Base-by-base conservation (phyloP, 1,139 yeast genomes). In the Saccharomyces pastorianus region DNA sequence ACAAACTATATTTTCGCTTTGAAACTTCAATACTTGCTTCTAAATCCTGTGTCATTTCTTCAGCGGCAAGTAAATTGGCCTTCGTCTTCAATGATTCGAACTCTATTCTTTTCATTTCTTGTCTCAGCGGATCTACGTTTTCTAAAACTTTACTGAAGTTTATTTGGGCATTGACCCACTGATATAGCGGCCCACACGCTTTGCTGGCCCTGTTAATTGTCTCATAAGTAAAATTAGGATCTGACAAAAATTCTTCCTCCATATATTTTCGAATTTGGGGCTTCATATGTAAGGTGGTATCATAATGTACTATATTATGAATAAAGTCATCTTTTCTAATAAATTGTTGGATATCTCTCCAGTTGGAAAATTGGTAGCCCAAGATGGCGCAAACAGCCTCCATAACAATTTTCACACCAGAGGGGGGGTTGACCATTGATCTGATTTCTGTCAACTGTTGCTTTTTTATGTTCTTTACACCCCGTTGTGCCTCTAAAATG, bases 351-450 rank as follows among this genome's bases (percentile, higher is more conserved):
- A 91, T 96, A 58, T 89, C 95, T 60, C 87, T 78, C 98, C 98
- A 91, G 0, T 78, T 70, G 0, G 71, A 58, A 0, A 82, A 85
- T n/a, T 79, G 75, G 65, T 83, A 85, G 0, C 97, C 97, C 25
- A 93, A 70, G 38, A 93, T 69, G 2, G 81, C 77, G 71, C 97
- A 90, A 0, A 93, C 96, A 1, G 96, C 85, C 62, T 93, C 98
- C 75, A 93, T 73, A 0, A 96, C 84, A 67, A 87, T 71, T 63
- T 88, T 89, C 3, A 93, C 95, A 0, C 95, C 85, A 9, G 83
- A 85, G 0, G 99, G 99, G 0, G 99, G 99, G 58, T 89, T 88
- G 4, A 81, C 71, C 95, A 93, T 87, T 41, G 96, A 85, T 64
- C 96, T 75, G 44, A 93, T 74, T 69, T 93, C 99, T 0, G 95